These are phyloP conservation scores for Phyllosticta paracitricarpa DNA, from an alignment of 2,329 filamentous ascomycete species.

Conservation along the genomic window DNA sequence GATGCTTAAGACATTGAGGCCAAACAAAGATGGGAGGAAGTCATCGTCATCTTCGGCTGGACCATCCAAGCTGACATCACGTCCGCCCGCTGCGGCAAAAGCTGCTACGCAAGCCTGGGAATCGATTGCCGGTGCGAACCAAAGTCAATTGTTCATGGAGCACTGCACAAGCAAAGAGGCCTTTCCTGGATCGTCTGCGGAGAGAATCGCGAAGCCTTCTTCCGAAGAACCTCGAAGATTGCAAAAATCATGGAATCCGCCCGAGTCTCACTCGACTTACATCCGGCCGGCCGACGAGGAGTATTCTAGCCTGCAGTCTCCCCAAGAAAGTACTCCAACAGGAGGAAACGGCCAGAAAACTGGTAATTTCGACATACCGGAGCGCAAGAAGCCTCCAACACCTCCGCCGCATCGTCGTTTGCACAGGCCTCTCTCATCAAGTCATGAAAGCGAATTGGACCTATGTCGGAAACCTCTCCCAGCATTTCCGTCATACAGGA, in stretches of 20 bases:
- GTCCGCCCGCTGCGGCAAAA: constrained; percentile 48
- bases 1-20: constrained; percentile 47
- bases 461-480: constrained; percentile 5
- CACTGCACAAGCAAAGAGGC: constrained; percentile 9
- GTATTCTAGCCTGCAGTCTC: not conserved
- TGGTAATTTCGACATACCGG: not conserved
- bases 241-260: not conserved
- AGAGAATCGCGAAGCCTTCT: not conserved
- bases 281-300: not conserved
- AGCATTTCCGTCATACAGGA: constrained; percentile 35
- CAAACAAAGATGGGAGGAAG: constrained; percentile 35
- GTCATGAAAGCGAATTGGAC: not conserved
- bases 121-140: constrained; percentile 17
- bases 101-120: constrained; percentile 55
- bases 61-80: constrained; percentile 32
- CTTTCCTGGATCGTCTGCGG: not conserved
- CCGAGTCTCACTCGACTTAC: not conserved
- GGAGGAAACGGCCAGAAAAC: not conserved
- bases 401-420: constrained; percentile 6
- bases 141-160: constrained; percentile 14
- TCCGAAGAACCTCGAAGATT: not conserved
- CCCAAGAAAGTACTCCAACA: not conserved
- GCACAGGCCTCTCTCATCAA: constrained; percentile 1
- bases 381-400: constrained; percentile 6
- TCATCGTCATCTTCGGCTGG: constrained; percentile 36